These are phyloP conservation scores for Globisporangium recalcitrans DNA, from an alignment of 352 stramenopile genomes.

Conservation along the genomic window DNA sequence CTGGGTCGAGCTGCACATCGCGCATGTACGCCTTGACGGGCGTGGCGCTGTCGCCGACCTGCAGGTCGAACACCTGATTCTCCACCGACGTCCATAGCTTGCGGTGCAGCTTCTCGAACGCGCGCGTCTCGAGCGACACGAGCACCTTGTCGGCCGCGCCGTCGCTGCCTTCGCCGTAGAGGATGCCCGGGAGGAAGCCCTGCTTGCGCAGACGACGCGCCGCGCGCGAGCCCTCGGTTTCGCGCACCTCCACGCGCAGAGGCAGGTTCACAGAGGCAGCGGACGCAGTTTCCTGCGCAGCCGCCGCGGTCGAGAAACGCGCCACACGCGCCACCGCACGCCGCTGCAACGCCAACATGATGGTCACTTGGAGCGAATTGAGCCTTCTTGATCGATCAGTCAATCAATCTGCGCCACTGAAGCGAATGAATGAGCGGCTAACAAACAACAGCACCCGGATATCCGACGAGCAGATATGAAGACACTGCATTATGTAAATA, in stretches of 20 bases:
- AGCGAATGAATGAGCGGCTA: conserved; percentile 13
- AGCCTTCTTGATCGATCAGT: neutral
- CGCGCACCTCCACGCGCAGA: conserved; percentile 58
- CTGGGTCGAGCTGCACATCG: conserved; percentile 79
- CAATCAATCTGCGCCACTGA: conserved; percentile 19
- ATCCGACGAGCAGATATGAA: neutral
- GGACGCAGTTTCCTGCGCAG: conserved; percentile 2
- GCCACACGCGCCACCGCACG: conserved; percentile 32
- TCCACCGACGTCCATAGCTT: conserved; percentile 85
- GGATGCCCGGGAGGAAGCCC: conserved; percentile 69
- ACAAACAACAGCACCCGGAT: neutral
- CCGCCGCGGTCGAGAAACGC: conserved; percentile 46
- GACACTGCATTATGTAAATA: too few species aligned
- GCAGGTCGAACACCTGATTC: conserved; percentile 85
- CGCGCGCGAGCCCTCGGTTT: conserved; percentile 65
- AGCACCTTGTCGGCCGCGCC: conserved; percentile 68
- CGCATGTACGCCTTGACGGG: conserved; percentile 84
- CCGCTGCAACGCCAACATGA: conserved; percentile 51
- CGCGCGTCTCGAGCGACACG: conserved; percentile 61
- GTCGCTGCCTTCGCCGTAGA: conserved; percentile 78
- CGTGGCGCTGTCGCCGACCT: conserved; percentile 47
- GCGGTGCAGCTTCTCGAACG: conserved; percentile 79
- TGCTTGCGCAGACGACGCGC: conserved; percentile 78
- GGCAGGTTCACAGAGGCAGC: conserved; percentile 8
- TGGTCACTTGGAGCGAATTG: conserved; percentile 7